A percentile compares a stretch with the other conserved stretches of the same genome.
phyloP scores from a whole-genome alignment of 2,329 filamentous ascomycete genomes.

The Calycina marina region DNA sequence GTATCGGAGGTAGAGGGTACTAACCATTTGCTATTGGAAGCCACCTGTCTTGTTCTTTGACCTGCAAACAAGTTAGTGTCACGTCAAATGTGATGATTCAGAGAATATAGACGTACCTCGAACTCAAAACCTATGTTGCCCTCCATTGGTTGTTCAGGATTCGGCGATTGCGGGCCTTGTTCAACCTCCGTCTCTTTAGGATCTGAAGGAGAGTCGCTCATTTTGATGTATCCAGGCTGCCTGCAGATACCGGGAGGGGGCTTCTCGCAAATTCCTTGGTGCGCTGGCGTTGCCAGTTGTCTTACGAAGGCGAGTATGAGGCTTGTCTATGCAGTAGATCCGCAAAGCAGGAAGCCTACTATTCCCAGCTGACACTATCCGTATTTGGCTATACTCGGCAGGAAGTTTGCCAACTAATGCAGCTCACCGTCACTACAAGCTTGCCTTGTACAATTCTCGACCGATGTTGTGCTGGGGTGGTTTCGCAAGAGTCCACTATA shows the following conservation, averaged over 20 bases:
- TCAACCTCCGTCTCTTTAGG: conserved; percentile 81
- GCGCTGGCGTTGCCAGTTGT: conserved; percentile 4
- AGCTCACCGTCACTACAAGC: conserved; percentile 13
- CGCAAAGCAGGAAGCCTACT: conserved; percentile 14
- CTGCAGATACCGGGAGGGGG: conserved; percentile 25
- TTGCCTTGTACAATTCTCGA: conserved; percentile 8
- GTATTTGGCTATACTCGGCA: conserved; percentile 7
- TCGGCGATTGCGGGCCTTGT: conserved; percentile 71
- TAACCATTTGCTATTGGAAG: conserved; percentile 99
- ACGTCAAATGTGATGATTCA: background rate
- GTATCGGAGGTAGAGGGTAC: conserved; percentile 32
- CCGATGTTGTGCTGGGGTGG: background rate
- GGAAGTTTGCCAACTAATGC: conserved; percentile 15
- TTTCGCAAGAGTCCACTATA: conserved; percentile 12
- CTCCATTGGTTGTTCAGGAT: conserved; percentile 83
- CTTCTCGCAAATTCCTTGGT: conserved; percentile 19
- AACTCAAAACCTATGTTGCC: conserved; percentile 61
- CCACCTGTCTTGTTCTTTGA: conserved; percentile 99
- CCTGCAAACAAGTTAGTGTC: conserved; percentile 50
- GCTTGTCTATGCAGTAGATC: conserved; percentile 9
- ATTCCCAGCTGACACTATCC: conserved; percentile 10
- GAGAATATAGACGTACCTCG: conserved; percentile 32
- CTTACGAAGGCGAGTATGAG: conserved; percentile 7
- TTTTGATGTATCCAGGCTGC: conserved; percentile 26
- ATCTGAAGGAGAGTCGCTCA: conserved; percentile 30